A percentile compares a stretch with the other conserved stretches of the same genome.
These are phyloP conservation scores for Crithidia expoeki DNA, from an alignment of 208 protist genomes.

Conservation along the genomic window DNA sequence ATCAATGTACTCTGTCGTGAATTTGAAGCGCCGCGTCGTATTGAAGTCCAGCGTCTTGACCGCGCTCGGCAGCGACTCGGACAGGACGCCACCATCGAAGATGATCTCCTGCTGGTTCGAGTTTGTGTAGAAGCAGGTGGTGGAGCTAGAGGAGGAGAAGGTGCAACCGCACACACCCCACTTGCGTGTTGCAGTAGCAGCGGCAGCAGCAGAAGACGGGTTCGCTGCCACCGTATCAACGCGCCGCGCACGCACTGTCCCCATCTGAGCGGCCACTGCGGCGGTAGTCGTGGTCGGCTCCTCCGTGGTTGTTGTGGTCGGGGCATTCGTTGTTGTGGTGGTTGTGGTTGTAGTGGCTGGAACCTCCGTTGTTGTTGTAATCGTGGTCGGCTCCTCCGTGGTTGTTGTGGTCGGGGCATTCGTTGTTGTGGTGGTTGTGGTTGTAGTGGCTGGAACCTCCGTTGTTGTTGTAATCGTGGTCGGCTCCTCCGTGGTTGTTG, in stretches of 20 bases:
- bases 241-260: background rate
- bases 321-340: background rate
- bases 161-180: conserved; percentile 51
- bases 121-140: conserved; percentile 49
- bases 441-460: background rate
- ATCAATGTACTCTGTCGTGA: conserved; percentile 30
- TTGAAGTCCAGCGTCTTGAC: conserved; percentile 19
- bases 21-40: conserved; percentile 26
- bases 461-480: background rate
- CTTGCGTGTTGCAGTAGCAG: conserved; percentile 6
- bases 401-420: conserved; percentile 10
- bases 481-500: background rate
- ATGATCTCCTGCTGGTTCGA: conserved; percentile 29
- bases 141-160: conserved; percentile 18
- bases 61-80: conserved; percentile 1
- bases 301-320: background rate
- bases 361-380: background rate
- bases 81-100: conserved; percentile 32
- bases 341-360: conserved; percentile 2
- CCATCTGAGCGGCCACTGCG: conserved; percentile 2
- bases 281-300: background rate
- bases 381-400: background rate
- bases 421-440: background rate
- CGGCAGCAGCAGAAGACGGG: background rate
- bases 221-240: background rate